Percentiles rank a stretch among this genome's conserved stretches.
Evolutionary conservation across 345 rosid species (phyloP).

Genomic region (Physaria fendleri): DNA sequence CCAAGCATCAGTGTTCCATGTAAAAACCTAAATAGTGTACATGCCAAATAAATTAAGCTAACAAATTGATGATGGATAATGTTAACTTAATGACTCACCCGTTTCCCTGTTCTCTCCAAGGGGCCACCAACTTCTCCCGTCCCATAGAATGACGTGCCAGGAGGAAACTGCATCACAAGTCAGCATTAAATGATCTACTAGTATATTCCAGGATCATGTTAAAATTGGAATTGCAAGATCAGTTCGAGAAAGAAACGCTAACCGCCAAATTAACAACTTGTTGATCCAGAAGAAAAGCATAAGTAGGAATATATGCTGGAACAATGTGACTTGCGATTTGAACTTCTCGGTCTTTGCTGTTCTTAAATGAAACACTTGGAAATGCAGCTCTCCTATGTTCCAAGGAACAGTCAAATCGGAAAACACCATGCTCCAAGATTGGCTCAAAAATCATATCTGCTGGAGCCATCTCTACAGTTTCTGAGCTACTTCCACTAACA

Average conservation of each 20-base stretch:
- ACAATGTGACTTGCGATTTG: slow-evolving; percentile 30
- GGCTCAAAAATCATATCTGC: slow-evolving; percentile 63
- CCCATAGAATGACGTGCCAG: slow-evolving; percentile 82
- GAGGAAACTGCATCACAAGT: slow-evolving; percentile 49
- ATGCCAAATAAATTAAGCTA: neutral
- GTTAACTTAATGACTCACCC: slow-evolving; percentile 41
- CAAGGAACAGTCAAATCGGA: slow-evolving; percentile 64
- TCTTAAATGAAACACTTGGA: slow-evolving; percentile 68
- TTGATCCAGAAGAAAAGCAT: slow-evolving; percentile 34
- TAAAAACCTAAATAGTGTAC: slow-evolving; percentile 49
- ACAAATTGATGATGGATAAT: neutral
- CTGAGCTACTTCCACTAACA: slow-evolving; percentile 27
- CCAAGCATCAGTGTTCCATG: slow-evolving; percentile 88
- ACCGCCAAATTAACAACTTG: slow-evolving; percentile 76
- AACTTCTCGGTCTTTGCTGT: slow-evolving; percentile 46
- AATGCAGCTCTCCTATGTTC: slow-evolving; percentile 47
- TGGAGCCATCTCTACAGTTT: slow-evolving; percentile 25
- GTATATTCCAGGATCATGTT: neutral
- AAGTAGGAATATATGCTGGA: slow-evolving; percentile 56
- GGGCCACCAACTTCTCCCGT: slow-evolving; percentile 96
- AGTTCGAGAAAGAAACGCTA: neutral
- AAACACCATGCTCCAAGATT: slow-evolving; percentile 66
- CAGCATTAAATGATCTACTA: neutral
- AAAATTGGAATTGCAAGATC: neutral
- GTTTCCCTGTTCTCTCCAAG: slow-evolving; percentile 85